Evolutionary conservation across 2,329 filamentous ascomycete genomes (phyloP).

Genomic region (Sporothrix schenckii): DNA sequence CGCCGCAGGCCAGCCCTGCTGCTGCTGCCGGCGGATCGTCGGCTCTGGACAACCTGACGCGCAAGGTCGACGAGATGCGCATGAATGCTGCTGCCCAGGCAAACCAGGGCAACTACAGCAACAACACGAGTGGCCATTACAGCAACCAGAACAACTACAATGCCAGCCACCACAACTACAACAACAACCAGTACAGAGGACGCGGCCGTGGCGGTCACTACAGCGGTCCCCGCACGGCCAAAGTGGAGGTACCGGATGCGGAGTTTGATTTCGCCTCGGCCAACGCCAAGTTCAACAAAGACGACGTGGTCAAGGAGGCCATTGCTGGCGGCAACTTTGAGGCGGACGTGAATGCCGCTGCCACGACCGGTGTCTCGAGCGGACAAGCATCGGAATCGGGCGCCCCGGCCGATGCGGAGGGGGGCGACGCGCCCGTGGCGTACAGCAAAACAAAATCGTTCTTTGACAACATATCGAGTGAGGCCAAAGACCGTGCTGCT

Average conservation of each 20-base stretch:
- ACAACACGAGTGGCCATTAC: background rate
- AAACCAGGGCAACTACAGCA: constrained; percentile 39
- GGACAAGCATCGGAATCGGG: constrained; percentile 38
- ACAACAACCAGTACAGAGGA: constrained; percentile 43
- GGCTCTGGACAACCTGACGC: constrained; percentile 70
- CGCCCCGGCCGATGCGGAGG: constrained; percentile 21
- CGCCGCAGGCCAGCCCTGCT: constrained; percentile 21
- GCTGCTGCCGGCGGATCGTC: constrained; percentile 45
- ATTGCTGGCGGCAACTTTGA: constrained; percentile 58
- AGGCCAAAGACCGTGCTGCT: constrained; percentile 84
- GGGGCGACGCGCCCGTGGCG: constrained; percentile 49
- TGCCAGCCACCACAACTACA: background rate
- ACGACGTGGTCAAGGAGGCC: constrained; percentile 84
- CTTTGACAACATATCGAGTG: constrained; percentile 97
- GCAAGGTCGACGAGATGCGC: constrained; percentile 77
- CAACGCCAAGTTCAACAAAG: constrained; percentile 87
- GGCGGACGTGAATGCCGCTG: constrained; percentile 43
- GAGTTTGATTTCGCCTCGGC: constrained; percentile 90
- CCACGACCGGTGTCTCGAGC: constrained; percentile 37
- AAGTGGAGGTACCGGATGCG: constrained; percentile 84
- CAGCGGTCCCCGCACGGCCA: constrained; percentile 57
- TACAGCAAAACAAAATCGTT: constrained; percentile 93
- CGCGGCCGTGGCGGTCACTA: constrained; percentile 49
- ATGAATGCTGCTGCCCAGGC: constrained; percentile 58
- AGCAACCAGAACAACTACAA: background rate